Evolutionary conservation across 1,284 basidiomycete species (phyloP).

Genomic region (Apiotrichum brassicae): DNA sequence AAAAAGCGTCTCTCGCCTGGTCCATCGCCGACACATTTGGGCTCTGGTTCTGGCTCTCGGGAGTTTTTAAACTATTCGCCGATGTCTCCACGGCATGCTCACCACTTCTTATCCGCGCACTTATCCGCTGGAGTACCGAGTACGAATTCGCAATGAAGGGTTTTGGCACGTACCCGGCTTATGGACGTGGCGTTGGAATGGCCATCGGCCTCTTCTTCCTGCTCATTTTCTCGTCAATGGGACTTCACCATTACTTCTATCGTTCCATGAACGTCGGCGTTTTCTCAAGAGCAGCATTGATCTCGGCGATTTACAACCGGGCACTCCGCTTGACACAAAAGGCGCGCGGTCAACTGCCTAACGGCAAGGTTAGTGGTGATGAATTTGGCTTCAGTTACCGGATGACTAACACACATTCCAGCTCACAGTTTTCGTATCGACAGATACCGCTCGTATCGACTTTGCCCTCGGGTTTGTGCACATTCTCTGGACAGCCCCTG

Average conservation of each 20-base stretch:
- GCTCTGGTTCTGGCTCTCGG: constrained; percentile 75
- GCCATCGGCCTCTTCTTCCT: constrained; percentile 65
- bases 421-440: constrained; percentile 58
- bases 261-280: constrained; percentile 64
- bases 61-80: constrained; percentile 65
- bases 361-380: constrained; percentile 60
- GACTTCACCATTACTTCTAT: constrained; percentile 64
- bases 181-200: constrained; percentile 69
- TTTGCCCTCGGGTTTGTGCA: constrained; percentile 76
- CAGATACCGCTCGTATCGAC: constrained; percentile 73
- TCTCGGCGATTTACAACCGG: constrained; percentile 77
- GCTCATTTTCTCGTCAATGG: constrained; percentile 62
- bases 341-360: constrained; percentile 72
- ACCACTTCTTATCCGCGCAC: constrained; percentile 69
- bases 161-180: constrained; percentile 49
- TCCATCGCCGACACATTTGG: constrained; percentile 77
- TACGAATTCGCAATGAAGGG: constrained; percentile 56
- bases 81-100: constrained; percentile 68
- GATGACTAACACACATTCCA: background rate
- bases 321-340: constrained; percentile 72
- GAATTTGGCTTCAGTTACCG: too few species aligned
- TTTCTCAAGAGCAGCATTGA: constrained; percentile 75
- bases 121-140: constrained; percentile 67
- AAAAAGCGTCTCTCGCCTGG: constrained; percentile 61
- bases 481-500: constrained; percentile 62